Conservation (phyloP, 1,139 yeast genomes). For the Kurtzmaniella quercitrusa region DNA sequence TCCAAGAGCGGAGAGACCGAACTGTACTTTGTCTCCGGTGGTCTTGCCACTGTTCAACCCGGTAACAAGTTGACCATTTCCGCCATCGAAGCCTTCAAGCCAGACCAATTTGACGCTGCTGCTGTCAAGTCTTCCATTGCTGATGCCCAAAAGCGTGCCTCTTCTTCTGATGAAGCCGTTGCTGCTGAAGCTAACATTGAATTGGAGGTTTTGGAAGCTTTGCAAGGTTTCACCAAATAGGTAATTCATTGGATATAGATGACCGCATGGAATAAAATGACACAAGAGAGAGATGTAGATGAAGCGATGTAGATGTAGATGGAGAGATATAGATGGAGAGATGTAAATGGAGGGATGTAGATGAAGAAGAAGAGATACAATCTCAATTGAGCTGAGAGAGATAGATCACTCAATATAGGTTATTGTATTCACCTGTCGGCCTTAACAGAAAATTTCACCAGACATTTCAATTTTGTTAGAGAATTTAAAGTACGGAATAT, state of each 20-base stretch:
- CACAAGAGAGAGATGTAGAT: background rate
- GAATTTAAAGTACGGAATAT: too few relatives aligned
- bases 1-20: conserved; percentile 70
- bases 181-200: conserved; percentile 96
- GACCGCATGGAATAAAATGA: conserved; percentile 2
- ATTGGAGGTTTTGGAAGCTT: conserved; percentile 93
- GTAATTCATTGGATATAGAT: conserved; percentile 6
- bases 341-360: too few relatives aligned
- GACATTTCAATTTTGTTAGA: too few relatives aligned
- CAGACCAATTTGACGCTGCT: conserved; percentile 81
- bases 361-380: too few relatives aligned
- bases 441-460: too few relatives aligned
- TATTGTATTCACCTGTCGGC: too few relatives aligned
- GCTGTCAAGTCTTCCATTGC: conserved; percentile 78
- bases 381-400: too few relatives aligned
- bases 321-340: too few relatives aligned
- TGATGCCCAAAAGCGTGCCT: conserved; percentile 91
- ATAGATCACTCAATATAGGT: too few relatives aligned
- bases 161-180: conserved; percentile 79
- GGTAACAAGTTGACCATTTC: conserved; percentile 87
- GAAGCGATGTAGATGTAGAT: too few relatives aligned
- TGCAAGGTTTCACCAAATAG: conserved; percentile 84
- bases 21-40: conserved; percentile 92
- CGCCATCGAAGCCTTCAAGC: conserved; percentile 93
- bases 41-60: conserved; percentile 95